Percentiles rank a stretch among this genome's conserved stretches.
Conservation (phyloP, 192 early-diverging fungal genomes). For the Mortierella claussenii region DNA sequence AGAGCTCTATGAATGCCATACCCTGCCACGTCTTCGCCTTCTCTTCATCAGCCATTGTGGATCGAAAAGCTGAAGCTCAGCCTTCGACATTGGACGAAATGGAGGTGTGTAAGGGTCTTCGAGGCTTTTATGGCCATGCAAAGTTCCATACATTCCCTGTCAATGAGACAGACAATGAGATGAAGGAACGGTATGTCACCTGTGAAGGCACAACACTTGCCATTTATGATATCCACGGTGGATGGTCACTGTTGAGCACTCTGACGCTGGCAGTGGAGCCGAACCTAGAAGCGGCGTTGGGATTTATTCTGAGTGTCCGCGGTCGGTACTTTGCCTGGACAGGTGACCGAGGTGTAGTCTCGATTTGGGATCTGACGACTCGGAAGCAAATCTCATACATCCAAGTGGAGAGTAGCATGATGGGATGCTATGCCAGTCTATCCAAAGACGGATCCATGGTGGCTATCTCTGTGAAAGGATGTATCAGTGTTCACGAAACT, state of each 20-base stretch:
- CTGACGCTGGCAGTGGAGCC: neutral
- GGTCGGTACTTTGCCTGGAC: constrained; percentile 13
- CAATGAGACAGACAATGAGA: neutral
- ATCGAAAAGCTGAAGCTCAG: neutral
- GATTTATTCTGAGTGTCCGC: neutral
- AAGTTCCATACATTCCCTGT: neutral
- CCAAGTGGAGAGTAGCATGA: neutral
- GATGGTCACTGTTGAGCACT: constrained; percentile 7
- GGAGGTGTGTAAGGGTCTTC: neutral
- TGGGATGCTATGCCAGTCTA: neutral
- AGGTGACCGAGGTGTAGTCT: neutral
- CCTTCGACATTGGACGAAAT: neutral
- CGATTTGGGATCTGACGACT: constrained; percentile 3
- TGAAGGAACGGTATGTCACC: neutral
- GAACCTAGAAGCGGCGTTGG: neutral
- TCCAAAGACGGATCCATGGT: constrained; percentile 4
- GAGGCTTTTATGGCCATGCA: neutral
- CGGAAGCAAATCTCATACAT: neutral
- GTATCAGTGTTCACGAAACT: neutral
- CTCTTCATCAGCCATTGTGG: neutral
- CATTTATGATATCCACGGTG: neutral
- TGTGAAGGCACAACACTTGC: constrained; percentile 2
- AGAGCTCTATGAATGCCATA: neutral
- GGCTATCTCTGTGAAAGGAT: neutral
- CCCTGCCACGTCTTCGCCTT: constrained; percentile 5